Evolutionary conservation across 108 stramenopile species (phyloP), one percentile per base, ranked within the genome.

Genomic region (Pseudonitzschia multiseries): DNA sequence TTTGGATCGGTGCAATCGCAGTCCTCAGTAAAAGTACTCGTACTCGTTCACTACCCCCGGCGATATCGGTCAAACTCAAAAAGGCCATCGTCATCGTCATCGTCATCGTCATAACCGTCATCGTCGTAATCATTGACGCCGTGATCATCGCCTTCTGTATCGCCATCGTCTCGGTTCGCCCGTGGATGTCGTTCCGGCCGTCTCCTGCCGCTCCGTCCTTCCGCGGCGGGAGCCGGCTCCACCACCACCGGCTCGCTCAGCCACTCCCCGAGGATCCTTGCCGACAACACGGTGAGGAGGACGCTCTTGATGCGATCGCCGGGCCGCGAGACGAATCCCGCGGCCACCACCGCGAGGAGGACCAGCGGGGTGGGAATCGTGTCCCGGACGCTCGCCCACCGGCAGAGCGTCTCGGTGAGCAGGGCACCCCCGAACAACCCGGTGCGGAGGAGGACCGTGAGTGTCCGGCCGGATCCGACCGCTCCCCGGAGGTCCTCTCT

Each of bases 341-440:
- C 76, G 20, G 81, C 76, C 40, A 68, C 59, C 6, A 83, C 74
- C n/a, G 69, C 69, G 15, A 81, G 36, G 6, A 85, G 84, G 4
- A 90, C 89, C 27, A 93, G 53, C 8, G 88, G 92, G 61, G 87
- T 89, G 10, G 90, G 90, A 53, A 91, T 74, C 27, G 86, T 72
- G 36, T 84, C 87, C 17, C 79, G 75, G 31, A 88, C 87, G 64
- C 86, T 84, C 4, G 87, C 90, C 90, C 90, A 91, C 57, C 83
- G 75, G 70, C 86, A 84, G 8, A 87, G 51, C 0, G 61, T 41
- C 41, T 66, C 60, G 26, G 44, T n/a, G 14, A 81, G 20, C 26
- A 40, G 14, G 20, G 77, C 66, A 43, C 41, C 33, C 20, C 29
- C 40, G 48, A 60, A 0, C 36, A 53, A 52, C 41, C 17, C 21